Evolutionary conservation across 2,329 filamentous ascomycete genomes (phyloP), one percentile per base, ranked within the genome.

Genomic region (Hypoxylon sp.): DNA sequence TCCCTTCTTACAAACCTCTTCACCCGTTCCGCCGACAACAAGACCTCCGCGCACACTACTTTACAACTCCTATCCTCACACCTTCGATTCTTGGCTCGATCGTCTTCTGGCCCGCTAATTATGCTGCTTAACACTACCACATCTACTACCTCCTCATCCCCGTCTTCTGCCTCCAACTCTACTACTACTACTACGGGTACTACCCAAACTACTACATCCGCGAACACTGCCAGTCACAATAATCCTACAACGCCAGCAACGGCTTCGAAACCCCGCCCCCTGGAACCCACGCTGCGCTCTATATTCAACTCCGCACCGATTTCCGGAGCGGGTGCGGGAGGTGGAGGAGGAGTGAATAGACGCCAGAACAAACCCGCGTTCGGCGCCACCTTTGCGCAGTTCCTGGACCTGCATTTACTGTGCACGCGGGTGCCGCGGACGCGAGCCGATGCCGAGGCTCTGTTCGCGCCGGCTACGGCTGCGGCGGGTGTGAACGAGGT

Each of bases 351-450:
- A 5, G 57, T 4, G 26, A 48, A 77, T 8, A 74, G 78, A 57
- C 73, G 79, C 19, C 74, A 78, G 47, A 83, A 80, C 67, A 87
- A 84, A 65, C 85, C 86, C 5, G 81, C 81, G 14, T 88, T 88
- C 60, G 88, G 88, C 4, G 78, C 83, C 13, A 81, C 86, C 3
- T 90, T 90, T 68, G 72, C 83, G 5, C 84, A 87, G 75, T 80
- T 89, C 46, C 78, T 88, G 0, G 83, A 88, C 50, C 56, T 89
- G 17, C 87, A 90, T 66, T 70, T 90, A 4, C 78, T 90, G 2
- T 83, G 84, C 65, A 84, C 83, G 3, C 74, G 74, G 2, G 67
- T 87, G 0, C 83, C 86, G 24, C 79, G 80, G 46, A 75, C 74
- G 3, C 75, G 74, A 14, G 75, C 56, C 1, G 85, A 86, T 53